Evolutionary conservation across 1,284 basidiomycete species (phyloP), one percentile per base, ranked within the genome.

Genomic region (Retiboletus flavoniger): DNA sequence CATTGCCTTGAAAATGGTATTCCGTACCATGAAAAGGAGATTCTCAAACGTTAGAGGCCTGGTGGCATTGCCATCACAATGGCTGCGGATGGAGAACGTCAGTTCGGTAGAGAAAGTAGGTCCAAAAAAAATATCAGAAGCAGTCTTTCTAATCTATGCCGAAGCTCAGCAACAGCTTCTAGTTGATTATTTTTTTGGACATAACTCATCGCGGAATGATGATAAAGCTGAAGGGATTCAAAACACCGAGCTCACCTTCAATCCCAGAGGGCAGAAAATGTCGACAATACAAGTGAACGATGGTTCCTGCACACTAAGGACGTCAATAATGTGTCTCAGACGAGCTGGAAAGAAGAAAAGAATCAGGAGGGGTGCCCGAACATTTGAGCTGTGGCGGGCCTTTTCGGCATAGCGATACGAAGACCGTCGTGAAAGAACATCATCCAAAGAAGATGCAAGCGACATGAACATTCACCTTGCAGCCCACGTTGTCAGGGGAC

Each of bases 351-450:
- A 5, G 5, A 34, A 41, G 3, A 21, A 43, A 46, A 55, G 59
- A 40, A 76, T 89, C 87, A 89, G 87, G 77, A 62, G 74, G 83
- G 84, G 83, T 75, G 88, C 86, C 89, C 87, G 86, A 83, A 60
- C 62, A 62, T 79, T 86, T 65, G 88, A 91, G 88, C 88, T 91
- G 84, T 89, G 84, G 84, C 88, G 88, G 89, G 89, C 89, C 82
- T 66, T 87, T 91, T 91, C 88, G 88, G 85, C 87, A 89, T 73
- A 56, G 61, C 73, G 58, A 63, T 91, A 90, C 88, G 88, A 86
- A 90, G 88, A 91, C 88, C 88, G 88, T 91, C 89, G 89, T 91
- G 87, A 84, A 84, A 73, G 63, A 73, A 63, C 81, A 84, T 82
- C 80, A 81, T 78, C 28, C 2, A 48, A 81, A 50, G 11, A 35